These are phyloP conservation scores for Ciborinia camelliae DNA, from an alignment of 2,329 filamentous ascomycete species.

Conservation along the genomic window DNA sequence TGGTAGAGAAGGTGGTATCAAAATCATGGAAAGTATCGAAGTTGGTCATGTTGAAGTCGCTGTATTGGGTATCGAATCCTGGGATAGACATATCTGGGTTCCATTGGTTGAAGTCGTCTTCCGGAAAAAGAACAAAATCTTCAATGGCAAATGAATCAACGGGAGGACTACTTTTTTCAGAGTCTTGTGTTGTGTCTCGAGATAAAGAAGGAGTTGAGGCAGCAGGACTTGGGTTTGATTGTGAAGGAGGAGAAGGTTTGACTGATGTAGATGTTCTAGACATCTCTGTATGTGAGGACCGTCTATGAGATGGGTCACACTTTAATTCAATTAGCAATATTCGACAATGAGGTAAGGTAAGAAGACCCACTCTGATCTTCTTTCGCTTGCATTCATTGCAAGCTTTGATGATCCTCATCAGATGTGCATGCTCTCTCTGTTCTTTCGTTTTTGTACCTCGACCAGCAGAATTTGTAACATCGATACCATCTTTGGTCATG, in stretches of 20 bases:
- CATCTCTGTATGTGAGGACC: slow-evolving; percentile 27
- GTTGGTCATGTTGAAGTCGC: slow-evolving; percentile 30
- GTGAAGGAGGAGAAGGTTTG: slow-evolving; percentile 24
- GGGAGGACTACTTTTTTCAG: slow-evolving; percentile 23
- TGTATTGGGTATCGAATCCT: slow-evolving; percentile 24
- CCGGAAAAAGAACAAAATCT: slow-evolving; percentile 36
- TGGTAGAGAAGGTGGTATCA: slow-evolving; percentile 5
- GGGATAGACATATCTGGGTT: slow-evolving; percentile 26
- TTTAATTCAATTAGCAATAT: slow-evolving; percentile 24
- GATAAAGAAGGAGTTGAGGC: slow-evolving; percentile 22
- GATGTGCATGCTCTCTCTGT: slow-evolving; percentile 62
- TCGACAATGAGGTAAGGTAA: background rate
- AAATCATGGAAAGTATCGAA: slow-evolving; percentile 27
- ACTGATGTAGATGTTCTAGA: slow-evolving; percentile 28
- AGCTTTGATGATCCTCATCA: slow-evolving; percentile 67
- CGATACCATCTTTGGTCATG: slow-evolving; percentile 59
- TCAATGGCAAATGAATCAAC: slow-evolving; percentile 29
- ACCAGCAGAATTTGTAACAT: slow-evolving; percentile 60
- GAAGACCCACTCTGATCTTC: slow-evolving; percentile 50
- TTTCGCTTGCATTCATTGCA: slow-evolving; percentile 60
- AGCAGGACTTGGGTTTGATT: slow-evolving; percentile 23
- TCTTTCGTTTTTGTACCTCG: slow-evolving; percentile 64
- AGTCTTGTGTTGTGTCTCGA: slow-evolving; percentile 21
- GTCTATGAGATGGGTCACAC: slow-evolving; percentile 36
- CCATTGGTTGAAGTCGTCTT: slow-evolving; percentile 27